Evolutionary conservation across 179 eudicot species (phyloP), one percentile per base, ranked within the genome.

Genomic region (Actinidia arguta): DNA sequence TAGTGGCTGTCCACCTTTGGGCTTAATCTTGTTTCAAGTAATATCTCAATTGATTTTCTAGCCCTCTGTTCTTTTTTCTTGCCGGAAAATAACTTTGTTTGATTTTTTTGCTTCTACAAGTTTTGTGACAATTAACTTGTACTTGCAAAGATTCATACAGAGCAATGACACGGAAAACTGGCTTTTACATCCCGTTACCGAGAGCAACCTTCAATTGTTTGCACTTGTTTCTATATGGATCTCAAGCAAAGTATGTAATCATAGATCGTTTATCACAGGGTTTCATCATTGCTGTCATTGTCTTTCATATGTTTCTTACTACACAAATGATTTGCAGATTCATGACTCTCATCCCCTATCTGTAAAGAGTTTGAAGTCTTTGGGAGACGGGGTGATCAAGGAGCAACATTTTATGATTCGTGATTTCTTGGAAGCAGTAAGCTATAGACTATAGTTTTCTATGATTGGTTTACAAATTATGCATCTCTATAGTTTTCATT

Each of bases 201-300:
- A 86, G 85, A 90, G 94, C 81, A 94, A 91, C 69, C 87, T 94
- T 67, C 97, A 95, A 78, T 91, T 95, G 42, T 94, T 96, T 88
- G 90, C 94, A 44, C 92, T 96, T 78, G 78, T 89, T 66, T 88
- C 97, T 20, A 84, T 95, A 84, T 95, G 98, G 99, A 92, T 94
- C 78, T 86, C 98, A 51, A 91, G 90, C 87, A 93, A 96, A 96
- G 88, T 88, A 81, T 50, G 85, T 80, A 59, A 20, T 74, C 56
- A 24, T 11, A 67, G 17, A 78, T 80, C 70, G 2, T 55, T 54
- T 58, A 44, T 74, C 76, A 54, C 51, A n/a, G 70, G 31, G 17
- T 67, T 61, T 67, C 58, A 62, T 13, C 20, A 3, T 36, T 52
- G 17, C 8, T 18, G 13, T 17, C 18, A 24, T 22, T 61, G 46